Conservation (phyloP, 2,329 filamentous ascomycete genomes). For the Fusarium phyllophilum region DNA sequence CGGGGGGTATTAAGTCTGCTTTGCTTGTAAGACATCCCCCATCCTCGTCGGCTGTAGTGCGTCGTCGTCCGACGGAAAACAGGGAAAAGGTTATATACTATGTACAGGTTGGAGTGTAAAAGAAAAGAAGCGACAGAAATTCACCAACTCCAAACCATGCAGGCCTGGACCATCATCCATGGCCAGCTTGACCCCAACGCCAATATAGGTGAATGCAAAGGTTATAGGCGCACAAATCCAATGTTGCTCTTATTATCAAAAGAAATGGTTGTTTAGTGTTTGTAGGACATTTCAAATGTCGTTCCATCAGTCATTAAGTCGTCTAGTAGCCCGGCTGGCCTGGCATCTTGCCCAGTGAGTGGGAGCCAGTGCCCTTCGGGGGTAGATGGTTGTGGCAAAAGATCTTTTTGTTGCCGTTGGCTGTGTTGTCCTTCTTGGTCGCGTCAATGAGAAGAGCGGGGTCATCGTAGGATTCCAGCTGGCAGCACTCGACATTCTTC, state of each 20-base stretch:
- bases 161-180: slow-evolving; percentile 25
- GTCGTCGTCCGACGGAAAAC: slow-evolving; percentile 8
- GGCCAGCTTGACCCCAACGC: slow-evolving; percentile 38
- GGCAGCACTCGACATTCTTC: slow-evolving; percentile 81
- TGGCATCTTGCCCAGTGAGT: slow-evolving; percentile 66
- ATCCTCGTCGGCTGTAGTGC: slow-evolving; percentile 3
- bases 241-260: slow-evolving; percentile 5
- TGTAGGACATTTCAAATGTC: slow-evolving; percentile 21
- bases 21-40: slow-evolving; percentile 28
- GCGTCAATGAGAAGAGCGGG: slow-evolving; percentile 70
- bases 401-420: slow-evolving; percentile 59
- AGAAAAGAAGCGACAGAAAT: slow-evolving; percentile 27
- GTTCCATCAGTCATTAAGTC: slow-evolving; percentile 34
- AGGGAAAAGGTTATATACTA: slow-evolving; percentile 18
- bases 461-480: slow-evolving; percentile 75
- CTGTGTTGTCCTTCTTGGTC: slow-evolving; percentile 62
- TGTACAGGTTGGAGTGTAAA: slow-evolving; percentile 26
- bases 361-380: slow-evolving; percentile 55
- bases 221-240: slow-evolving; percentile 6
- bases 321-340: slow-evolving; percentile 64
- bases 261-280: slow-evolving; percentile 4
- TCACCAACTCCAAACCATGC: slow-evolving; percentile 42
- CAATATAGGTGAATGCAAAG: slow-evolving; percentile 35
- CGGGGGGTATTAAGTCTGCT: slow-evolving; percentile 30
- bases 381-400: slow-evolving; percentile 69